Base-by-base conservation (phyloP, 345 rosid genomes). In the Aegle marmelos region DNA sequence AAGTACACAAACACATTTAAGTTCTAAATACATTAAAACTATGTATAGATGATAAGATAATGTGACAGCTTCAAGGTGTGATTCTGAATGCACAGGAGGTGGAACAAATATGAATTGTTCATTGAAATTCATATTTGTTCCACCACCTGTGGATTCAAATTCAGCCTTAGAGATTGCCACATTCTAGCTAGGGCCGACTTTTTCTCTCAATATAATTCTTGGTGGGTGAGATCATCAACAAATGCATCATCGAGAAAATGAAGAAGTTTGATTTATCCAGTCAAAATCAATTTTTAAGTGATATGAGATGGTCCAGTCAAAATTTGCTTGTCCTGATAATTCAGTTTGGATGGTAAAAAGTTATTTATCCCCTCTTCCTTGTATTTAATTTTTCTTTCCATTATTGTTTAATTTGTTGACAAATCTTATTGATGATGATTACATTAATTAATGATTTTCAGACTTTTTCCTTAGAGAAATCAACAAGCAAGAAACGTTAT, bases 91-190 rank as follows among this genome's bases (percentile, higher is more conserved):
- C 72, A 79, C 88, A 86, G 86, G 88, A 7, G 84, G 85, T 81
- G 86, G 86, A 81, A 27, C 86, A 81, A 83, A 86, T 86, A 86
- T 86, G 81, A 81, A 67, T 59, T 80, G 22, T 13, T 45, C 1
- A 1, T 21, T n/a, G 0, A 37, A 79, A 58, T 50, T 83, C 82
- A 79, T 86, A 75, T 83, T 83, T 86, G 84, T 13, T 74, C 79
- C 74, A n/a, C 25, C 48, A 4, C 27, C 41, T 83, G 88, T 79
- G 80, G 37, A 85, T 75, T 75, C 78, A 66, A 19, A 41, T 27
- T 59, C 33, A 31, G 50, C 75, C 78, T 39, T 72, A 34, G 69
- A 64, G 25, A 36, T 69, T 67, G 80, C 54, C 34, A 61, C 34
- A 19, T 45, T 16, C 30, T 61, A 68, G 13, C 6, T 13, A 24